phyloP scores from a whole-genome alignment of 306 rosid species.

The Gleditsia sinensis region DNA sequence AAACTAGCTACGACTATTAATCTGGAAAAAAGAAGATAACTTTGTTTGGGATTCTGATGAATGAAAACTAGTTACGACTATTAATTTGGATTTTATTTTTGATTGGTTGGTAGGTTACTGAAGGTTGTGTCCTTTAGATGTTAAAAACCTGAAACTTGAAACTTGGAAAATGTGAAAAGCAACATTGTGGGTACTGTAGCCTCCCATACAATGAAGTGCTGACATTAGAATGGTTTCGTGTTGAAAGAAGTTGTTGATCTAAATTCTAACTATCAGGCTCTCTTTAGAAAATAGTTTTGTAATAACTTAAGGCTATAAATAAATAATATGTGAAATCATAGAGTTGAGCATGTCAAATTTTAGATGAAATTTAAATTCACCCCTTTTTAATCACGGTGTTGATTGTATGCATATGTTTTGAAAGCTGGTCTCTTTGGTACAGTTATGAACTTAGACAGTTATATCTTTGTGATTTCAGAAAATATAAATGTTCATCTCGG shows the following conservation, averaged over 20 bases:
- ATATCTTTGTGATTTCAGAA: slow-evolving; percentile 31
- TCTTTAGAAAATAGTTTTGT: not conserved
- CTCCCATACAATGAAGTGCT: not conserved
- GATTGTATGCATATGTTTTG: not conserved
- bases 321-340: slow-evolving; percentile 5
- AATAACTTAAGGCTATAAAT: not conserved
- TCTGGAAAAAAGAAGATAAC: too few species aligned
- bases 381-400: not conserved
- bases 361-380: not conserved
- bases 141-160: not conserved
- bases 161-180: slow-evolving; percentile 14
- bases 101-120: not conserved
- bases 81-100: slow-evolving; percentile 10
- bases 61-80: not conserved
- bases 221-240: not conserved
- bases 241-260: not conserved
- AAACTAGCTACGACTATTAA: too few species aligned
- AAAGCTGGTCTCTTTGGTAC: not conserved
- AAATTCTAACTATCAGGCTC: not conserved
- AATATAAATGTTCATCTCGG: slow-evolving; percentile 12
- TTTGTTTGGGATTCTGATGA: too few species aligned
- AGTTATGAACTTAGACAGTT: not conserved
- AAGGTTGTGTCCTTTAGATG: not conserved
- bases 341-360: not conserved
- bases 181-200: not conserved